Base-by-base conservation (phyloP, 75 land plant species). In the Selaginella tamariscina region DNA sequence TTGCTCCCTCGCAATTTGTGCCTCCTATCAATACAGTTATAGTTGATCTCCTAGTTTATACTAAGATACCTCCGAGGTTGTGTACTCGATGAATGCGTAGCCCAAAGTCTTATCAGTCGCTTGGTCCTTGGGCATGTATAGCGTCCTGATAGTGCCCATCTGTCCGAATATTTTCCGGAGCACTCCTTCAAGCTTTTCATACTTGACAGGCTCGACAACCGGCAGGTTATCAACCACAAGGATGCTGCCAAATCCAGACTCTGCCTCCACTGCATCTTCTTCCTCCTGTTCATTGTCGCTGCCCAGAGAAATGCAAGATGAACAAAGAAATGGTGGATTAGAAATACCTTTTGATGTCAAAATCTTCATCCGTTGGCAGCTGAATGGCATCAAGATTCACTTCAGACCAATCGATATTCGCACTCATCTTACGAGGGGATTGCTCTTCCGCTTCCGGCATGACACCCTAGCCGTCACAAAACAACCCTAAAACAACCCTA, bases 101-200 rank as follows among this genome's bases (percentile, higher is more conserved):
- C 94, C 97, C 21, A 80, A 67, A 0, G 85, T 88, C 71, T 82
- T 86, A 65, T 81, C 75, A 8, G 80, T 86, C 15, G 80, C 87
- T 29, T 78, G 74, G 60, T 83, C 80, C 33, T 78, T 71, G 0
- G 97, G 97, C 89, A 88, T 91, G 85, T 76, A 77, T 5, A 91
- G 75, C 54, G 85, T 86, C 67, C 78, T 82, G 33, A 91, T 91
- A 0, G 71, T 80, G 5, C 94, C 97, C 71, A 88, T 85, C 70
- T 88, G 93, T 20, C 94, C 77, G 69, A 80, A 91, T 31, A 91
- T 91, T 73, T 91, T 91, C 9, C 93, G 74, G 56, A 88, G 62
- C 13, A 88, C 97, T 29, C 82, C 82, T 60, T 91, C 97, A 2
- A 91, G 86, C 75, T 91, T 88, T 69, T 84, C 94, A 67, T 79